Evolutionary conservation across 2,329 filamentous ascomycete genomes (phyloP), one percentile per base, ranked within the genome.

Genomic region (Waltergamsia citrina): DNA sequence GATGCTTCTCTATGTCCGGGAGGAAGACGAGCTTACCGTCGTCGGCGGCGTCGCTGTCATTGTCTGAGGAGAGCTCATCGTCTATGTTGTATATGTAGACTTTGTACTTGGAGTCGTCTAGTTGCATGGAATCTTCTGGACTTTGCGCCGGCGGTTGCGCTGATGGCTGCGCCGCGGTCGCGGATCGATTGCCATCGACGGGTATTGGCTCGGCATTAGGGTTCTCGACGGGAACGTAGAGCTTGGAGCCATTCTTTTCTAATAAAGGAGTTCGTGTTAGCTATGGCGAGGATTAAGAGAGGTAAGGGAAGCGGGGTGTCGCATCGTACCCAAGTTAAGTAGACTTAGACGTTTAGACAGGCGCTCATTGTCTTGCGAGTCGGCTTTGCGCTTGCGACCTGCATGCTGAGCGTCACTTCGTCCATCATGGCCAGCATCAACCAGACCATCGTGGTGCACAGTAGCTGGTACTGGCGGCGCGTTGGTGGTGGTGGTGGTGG

Each of bases 1-100:
- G 69, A 51, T 85, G 81, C 58, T 83, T 85, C 52, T 90, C 81
- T 35, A 96, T 83, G 52, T 93, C 85, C 1, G 86, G 79, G 1
- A 94, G 70, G 62, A 95, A 87, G 50, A 88, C 69, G 30, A 93
- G 71, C 43, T 65, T 71, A 44, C 72, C 70, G 16, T 73, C 65
- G 40, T 71, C 67, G 36, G 10, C 18, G 18, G 26, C 24, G 27
- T 37, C 36, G 24, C 27, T 41, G 10, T 56, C 53, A 44, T 45
- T 57, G 39, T 58, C 60, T 7, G 62, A 63, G 11, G 81, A 80
- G 21, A 96, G 72, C 59, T 96, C 90, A 46, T 82, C 82, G 52
- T 94, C 87, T 8, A 98, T 68, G 57, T 93, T 79, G 64, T 88
- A 81, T 46, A 98, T 87, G 67, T 92, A 95, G 39, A 95, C 77